phyloP scores from a whole-genome alignment of 2,329 filamentous ascomycete genomes.

The Verticillium nubilum region DNA sequence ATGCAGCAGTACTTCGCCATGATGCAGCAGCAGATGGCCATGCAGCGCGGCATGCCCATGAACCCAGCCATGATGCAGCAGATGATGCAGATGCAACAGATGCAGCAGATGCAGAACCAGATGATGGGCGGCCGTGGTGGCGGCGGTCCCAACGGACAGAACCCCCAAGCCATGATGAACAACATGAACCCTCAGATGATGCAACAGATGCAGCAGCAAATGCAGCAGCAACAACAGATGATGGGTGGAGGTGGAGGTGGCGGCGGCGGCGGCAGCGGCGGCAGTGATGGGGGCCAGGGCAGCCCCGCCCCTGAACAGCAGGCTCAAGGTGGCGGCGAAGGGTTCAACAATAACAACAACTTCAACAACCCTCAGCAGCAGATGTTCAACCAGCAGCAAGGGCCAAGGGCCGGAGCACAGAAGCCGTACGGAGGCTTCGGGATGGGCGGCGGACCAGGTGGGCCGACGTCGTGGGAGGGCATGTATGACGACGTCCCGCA shows the following conservation, averaged over 20 bases:
- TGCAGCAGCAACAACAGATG: constrained; percentile 30
- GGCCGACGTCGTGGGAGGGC: constrained; percentile 88
- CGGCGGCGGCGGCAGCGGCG: constrained; percentile 17
- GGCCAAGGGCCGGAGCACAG: constrained; percentile 21
- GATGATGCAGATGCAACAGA: constrained; percentile 68
- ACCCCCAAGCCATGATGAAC: constrained; percentile 32
- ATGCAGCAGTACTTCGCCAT: constrained; percentile 97
- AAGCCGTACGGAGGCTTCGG: constrained; percentile 22
- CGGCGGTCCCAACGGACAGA: constrained; percentile 25
- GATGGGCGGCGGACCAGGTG: constrained; percentile 45
- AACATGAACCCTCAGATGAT: constrained; percentile 49
- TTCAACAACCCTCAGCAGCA: constrained; percentile 14
- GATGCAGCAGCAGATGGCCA: constrained; percentile 91
- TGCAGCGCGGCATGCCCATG: constrained; percentile 67
- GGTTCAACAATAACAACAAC: constrained; percentile 8
- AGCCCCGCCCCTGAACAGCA: constrained; percentile 4
- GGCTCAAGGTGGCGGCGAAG: background rate
- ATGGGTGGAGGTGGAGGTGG: constrained; percentile 20
- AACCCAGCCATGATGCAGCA: constrained; percentile 74
- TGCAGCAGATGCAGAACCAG: constrained; percentile 46
- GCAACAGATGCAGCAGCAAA: constrained; percentile 50
- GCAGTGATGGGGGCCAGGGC: constrained; percentile 18
- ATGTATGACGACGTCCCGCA: constrained; percentile 97
- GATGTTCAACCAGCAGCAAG: constrained; percentile 22
- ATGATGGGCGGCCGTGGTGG: constrained; percentile 40